phyloP scores from a whole-genome alignment of 805 yeast species.

The Saccharomycopsis fermentans region DNA sequence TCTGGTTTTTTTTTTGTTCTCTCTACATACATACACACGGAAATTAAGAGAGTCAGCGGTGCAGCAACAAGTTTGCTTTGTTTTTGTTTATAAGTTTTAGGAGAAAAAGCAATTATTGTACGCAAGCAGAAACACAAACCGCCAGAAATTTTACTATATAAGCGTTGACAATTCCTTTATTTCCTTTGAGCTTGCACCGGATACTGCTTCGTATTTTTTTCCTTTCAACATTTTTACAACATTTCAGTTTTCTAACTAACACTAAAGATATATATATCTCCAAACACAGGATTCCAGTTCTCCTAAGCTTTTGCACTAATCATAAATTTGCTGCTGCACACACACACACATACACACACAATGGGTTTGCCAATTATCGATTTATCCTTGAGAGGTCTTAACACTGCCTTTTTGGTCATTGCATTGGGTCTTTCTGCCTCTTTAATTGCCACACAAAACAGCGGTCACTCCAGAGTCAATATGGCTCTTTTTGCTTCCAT shows the following conservation, averaged over 20 bases:
- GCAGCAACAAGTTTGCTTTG: constrained; percentile 2
- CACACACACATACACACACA: constrained; percentile 4
- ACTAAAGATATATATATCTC: too few relatives aligned
- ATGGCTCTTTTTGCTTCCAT: constrained; percentile 81
- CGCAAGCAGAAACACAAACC: neutral
- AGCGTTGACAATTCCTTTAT: neutral
- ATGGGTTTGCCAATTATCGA: constrained; percentile 66
- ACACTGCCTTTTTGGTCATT: constrained; percentile 68
- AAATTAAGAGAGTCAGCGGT: neutral
- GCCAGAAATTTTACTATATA: neutral
- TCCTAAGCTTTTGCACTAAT: too few relatives aligned
- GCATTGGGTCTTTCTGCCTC: constrained; percentile 84
- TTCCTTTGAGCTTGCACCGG: neutral
- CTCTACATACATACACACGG: too few relatives aligned
- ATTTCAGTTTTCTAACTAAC: too few relatives aligned
- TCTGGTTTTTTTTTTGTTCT: too few relatives aligned
- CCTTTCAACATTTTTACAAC: neutral
- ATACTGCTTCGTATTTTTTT: too few relatives aligned
- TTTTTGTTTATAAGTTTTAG: neutral
- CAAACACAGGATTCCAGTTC: too few relatives aligned
- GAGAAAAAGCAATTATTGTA: neutral
- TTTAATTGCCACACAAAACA: constrained; percentile 61
- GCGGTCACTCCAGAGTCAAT: constrained; percentile 65
- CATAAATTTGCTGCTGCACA: neutral
- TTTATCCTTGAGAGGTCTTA: constrained; percentile 58